Conservation (phyloP, 106 monocot species). For the Cymbidium sinense region DNA sequence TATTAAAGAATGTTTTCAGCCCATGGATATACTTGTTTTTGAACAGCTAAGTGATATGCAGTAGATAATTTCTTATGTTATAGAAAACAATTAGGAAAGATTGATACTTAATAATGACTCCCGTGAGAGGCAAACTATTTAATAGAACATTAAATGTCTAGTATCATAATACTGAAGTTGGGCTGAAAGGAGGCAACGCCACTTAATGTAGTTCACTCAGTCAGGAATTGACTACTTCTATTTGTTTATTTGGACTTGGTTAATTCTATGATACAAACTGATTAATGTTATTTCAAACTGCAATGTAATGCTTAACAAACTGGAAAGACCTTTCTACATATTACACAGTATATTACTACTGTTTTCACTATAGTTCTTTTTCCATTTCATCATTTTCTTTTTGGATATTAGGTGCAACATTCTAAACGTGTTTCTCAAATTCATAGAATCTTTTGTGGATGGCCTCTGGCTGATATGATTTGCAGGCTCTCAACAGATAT, state of each 20-base stretch:
- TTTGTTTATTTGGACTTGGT: neutral
- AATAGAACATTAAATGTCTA: neutral
- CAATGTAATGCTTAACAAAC: too few relatives aligned
- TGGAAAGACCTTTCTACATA: neutral
- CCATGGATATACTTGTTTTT: neutral
- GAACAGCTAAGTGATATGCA: neutral
- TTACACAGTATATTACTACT: neutral
- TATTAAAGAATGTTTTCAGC: neutral
- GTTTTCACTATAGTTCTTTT: neutral
- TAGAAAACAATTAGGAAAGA: neutral
- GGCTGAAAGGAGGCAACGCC: neutral
- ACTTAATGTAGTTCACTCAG: neutral
- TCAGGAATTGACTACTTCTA: neutral
- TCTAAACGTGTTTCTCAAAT: neutral
- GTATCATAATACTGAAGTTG: neutral
- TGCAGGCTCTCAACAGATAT: slow-evolving; percentile 46
- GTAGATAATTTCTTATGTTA: neutral
- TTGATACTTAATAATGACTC: neutral
- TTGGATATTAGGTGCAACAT: slow-evolving; percentile 4
- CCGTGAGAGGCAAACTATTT: neutral
- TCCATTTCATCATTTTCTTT: neutral
- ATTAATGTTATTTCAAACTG: neutral
- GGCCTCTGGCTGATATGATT: slow-evolving; percentile 8
- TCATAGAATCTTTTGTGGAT: too few relatives aligned
- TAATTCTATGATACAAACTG: neutral